Conservation (phyloP, 2,329 filamentous ascomycete species). For the Acrodontium crateriforme region DNA sequence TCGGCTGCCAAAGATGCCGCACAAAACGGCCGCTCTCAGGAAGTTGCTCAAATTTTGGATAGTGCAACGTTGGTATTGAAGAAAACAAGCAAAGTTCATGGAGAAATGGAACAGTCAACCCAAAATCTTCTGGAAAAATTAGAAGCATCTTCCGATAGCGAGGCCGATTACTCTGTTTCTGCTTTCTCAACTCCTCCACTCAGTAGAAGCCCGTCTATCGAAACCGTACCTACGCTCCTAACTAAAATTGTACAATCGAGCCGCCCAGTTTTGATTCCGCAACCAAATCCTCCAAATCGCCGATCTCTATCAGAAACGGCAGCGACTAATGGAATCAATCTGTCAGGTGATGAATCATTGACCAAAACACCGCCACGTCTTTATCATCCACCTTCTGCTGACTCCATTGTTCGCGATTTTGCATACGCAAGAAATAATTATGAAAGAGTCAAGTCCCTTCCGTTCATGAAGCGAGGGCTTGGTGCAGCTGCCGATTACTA, state of each 20-base stretch:
- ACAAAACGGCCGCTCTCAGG: conserved; percentile 20
- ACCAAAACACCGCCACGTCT: conserved; percentile 15
- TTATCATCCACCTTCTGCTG: conserved; percentile 15
- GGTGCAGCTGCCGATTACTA: conserved; percentile 49
- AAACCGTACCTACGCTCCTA: conserved; percentile 9
- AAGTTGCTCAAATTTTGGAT: conserved; percentile 28
- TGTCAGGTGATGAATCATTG: conserved; percentile 10
- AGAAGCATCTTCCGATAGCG: conserved; percentile 1
- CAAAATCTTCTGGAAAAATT: neutral
- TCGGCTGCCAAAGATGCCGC: conserved; percentile 22
- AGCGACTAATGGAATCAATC: neutral
- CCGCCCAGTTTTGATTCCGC: no score
- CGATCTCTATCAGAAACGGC: neutral
- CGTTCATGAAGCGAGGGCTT: conserved; percentile 13
- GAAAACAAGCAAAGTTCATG: conserved; percentile 12
- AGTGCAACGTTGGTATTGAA: conserved; percentile 24
- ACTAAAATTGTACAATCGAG: conserved; percentile 7
- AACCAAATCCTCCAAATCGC: no score
- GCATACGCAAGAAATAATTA: conserved; percentile 10
- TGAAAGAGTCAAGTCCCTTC: conserved; percentile 1
- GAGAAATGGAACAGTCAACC: conserved; percentile 1
- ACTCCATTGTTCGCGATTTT: conserved; percentile 21
- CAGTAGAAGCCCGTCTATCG: conserved; percentile 2
- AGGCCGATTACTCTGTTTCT: conserved; percentile 1
- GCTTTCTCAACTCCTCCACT: neutral